Base-by-base conservation (phyloP, 108 stramenopile genomes). In the Skeletonema menzelii region DNA sequence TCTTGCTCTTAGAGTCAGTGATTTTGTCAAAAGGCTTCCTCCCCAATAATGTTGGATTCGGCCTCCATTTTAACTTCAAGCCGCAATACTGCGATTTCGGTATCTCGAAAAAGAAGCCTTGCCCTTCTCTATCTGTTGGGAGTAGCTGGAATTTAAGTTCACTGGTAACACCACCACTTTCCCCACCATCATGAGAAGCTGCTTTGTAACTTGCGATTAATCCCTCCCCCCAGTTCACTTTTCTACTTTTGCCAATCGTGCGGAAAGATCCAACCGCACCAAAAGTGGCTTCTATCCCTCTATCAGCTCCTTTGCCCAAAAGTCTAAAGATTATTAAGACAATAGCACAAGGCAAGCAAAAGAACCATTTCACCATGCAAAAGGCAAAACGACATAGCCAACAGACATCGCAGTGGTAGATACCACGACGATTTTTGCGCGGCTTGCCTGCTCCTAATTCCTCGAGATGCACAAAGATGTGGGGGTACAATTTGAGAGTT, bases 281-380 rank as follows among this genome's bases (percentile, higher is more conserved):
- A 20, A 65, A 58, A 59, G 37, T 57, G 5, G 28, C 44, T 26
- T 67, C 38, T 10, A 56, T 47, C 0, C 75, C 75, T 57, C 40
- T 69, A 47, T 56, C 62, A 12, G 62, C 61, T 27, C 61, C 53
- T 11, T 20, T 35, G 1, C 4, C 24, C 15, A 76, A 14, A 20
- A 40, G 17, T 4, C 68, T 0, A 7, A 27, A 5, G 4, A 67
- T 17, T 55, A 35, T 67, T 19, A n/a, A 19, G 4, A 76, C 2
- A 19, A 76, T 14, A 8, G 75, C 55, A 49, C 67, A 76, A 4
- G 75, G 75, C 24, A 35, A 69, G 47, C 75, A 76, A 0, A 63
- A 35, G 2, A 76, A 28, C 75, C 75, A 76, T 56, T 56, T 63
- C 1, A 76, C 14, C 19, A 76, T 8, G 28, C 75, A 76, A 28